Evolutionary conservation across 164 flowering plant species (phyloP).

Genomic region (Magnolia kwangsiensis): DNA sequence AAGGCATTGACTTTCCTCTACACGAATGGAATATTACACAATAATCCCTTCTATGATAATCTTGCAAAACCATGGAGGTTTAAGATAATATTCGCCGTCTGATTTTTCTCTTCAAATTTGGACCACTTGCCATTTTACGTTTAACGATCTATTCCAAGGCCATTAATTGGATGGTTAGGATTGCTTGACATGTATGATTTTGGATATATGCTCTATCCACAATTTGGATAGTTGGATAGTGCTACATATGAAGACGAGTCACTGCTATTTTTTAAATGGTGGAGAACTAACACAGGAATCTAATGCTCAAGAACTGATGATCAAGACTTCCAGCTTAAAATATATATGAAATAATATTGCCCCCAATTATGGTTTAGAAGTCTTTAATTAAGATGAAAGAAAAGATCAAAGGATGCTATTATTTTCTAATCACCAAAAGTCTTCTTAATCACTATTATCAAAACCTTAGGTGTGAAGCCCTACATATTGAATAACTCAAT

Average conservation of each 20-base stretch:
- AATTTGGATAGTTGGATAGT: background rate
- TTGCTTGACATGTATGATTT: too few species aligned
- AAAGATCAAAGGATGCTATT: constrained; percentile 1
- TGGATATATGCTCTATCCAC: too few species aligned
- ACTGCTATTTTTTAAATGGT: background rate
- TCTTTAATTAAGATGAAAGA: background rate
- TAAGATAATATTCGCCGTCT: too few species aligned
- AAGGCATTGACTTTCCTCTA: background rate
- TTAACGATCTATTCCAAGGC: too few species aligned
- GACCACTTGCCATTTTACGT: background rate
- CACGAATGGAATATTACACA: background rate
- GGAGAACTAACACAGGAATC: background rate
- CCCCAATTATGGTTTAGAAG: background rate
- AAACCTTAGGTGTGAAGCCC: background rate
- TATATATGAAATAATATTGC: background rate
- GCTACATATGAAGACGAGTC: background rate
- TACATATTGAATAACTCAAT: background rate
- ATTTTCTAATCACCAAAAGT: background rate
- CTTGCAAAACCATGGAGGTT: background rate
- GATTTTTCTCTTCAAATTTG: background rate
- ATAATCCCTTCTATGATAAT: background rate
- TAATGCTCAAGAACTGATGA: background rate
- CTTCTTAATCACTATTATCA: background rate
- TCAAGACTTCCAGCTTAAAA: background rate
- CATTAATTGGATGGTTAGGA: too few species aligned